Percentiles rank a stretch among this genome's conserved stretches.
Conservation (phyloP, 345 rosid genomes). For the Microthlaspi erraticum region DNA sequence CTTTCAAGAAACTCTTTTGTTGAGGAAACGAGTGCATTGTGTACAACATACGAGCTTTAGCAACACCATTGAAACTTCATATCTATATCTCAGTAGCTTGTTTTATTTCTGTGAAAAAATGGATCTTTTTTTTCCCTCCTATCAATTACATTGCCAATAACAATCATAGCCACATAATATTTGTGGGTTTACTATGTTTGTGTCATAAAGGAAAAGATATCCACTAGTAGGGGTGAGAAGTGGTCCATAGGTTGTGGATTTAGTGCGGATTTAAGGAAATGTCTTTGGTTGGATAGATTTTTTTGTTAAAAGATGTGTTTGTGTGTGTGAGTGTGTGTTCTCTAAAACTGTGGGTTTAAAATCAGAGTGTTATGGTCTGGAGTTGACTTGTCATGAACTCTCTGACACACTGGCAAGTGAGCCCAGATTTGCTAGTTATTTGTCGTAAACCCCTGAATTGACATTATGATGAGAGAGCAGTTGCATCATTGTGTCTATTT, state of each 20-base stretch:
- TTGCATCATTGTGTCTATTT: constrained; percentile 38
- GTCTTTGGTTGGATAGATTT: constrained; percentile 41
- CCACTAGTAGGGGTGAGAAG: constrained; percentile 26
- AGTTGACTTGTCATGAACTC: constrained; percentile 46
- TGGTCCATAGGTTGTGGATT: constrained; percentile 42
- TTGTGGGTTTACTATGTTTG: constrained; percentile 15
- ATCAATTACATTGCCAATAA: constrained; percentile 30
- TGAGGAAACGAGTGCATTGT: constrained; percentile 43
- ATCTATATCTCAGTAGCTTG: constrained; percentile 10
- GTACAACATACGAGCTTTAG: constrained; percentile 24
- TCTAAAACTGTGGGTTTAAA: constrained; percentile 35
- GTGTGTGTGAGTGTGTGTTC: constrained; percentile 17
- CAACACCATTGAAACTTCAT: constrained; percentile 1
- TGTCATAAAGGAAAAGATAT: constrained; percentile 10
- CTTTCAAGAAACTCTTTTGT: constrained; percentile 34
- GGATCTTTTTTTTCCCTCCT: background rate
- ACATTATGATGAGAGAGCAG: constrained; percentile 37
- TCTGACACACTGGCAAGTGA: constrained; percentile 48
- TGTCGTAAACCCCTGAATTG: constrained; percentile 37
- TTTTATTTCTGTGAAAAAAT: constrained; percentile 5
- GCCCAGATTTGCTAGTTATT: constrained; percentile 42
- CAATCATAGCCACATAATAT: constrained; percentile 38
- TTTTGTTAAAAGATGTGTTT: constrained; percentile 16
- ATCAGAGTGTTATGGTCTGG: constrained; percentile 37
- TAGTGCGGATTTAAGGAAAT: constrained; percentile 47